Base-by-base conservation (phyloP, 2,329 filamentous ascomycete species). In the Aspergillus quadrilineatus region DNA sequence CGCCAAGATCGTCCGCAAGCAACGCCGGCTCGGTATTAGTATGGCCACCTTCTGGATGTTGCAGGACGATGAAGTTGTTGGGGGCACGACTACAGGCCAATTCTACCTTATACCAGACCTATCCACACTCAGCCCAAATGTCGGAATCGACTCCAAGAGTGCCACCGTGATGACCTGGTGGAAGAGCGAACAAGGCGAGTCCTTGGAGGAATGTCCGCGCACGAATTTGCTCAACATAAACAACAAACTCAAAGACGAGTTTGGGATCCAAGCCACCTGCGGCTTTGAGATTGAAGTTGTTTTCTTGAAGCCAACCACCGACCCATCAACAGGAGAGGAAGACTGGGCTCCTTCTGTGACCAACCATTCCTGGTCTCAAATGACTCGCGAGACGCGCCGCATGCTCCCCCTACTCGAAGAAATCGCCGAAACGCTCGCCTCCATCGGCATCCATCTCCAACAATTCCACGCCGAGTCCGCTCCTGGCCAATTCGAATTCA, bases 231-330 rank as follows among this genome's bases (percentile, higher is more conserved):
- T 83, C 53, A 77, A 73, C 3, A 77, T 85, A 0, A 67, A 87
- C 1, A 75, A 80, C 0, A 73, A 75, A 5, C 81, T 88, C 0
- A 74, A 79, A 1, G 75, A 82, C 1, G 76, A 83, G 5, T 72
- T 79, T 37, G 77, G 79, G 1, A 76, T 90, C 2, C 72, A 79
- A 3, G 84, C 92, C 47, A 77, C 87, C 0, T 73, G 91, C 14
- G 91, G 90, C 0, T 95, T 94, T 62, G 91, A 96, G 71, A 85
- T 95, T 41, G 90, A 95, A 71, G 83, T 94, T 8, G 80, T 89
- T 1, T 86, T 95, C 61, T 77, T 93, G 61, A 79, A 80, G 41
- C 79, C 80, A 17, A 65, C 72, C 34, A 63, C 67, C 6, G 64
- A 72, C 28, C 60, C 70, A 14, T 62, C 68, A 8, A 60, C 67